Conservation (phyloP, 2,329 filamentous ascomycete species). For the Aureobasidium sp. region DNA sequence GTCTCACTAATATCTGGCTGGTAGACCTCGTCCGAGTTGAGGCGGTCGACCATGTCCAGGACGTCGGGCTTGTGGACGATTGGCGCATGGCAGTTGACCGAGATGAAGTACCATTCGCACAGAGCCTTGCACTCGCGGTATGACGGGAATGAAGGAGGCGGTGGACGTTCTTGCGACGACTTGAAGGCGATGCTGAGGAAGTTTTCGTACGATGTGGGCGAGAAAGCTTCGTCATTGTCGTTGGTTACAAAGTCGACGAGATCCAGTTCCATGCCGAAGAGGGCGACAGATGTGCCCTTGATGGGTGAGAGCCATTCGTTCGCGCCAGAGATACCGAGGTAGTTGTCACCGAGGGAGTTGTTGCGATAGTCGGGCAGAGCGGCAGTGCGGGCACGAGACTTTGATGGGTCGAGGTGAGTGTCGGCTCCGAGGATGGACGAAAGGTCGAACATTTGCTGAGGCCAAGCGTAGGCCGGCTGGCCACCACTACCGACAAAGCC, state of each 20-base stretch:
- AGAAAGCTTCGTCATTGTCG: conserved; percentile 54
- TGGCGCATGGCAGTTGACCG: conserved; percentile 63
- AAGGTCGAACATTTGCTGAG: conserved; percentile 12
- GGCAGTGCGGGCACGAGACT: conserved; percentile 6
- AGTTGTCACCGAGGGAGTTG: conserved; percentile 49
- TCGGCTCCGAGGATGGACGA: conserved; percentile 13
- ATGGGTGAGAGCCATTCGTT: conserved; percentile 62
- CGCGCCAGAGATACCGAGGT: conserved; percentile 56
- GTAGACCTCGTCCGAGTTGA: conserved; percentile 62
- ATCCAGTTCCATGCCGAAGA: conserved; percentile 73
- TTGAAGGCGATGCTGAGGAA: conserved; percentile 59
- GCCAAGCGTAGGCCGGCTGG: conserved; percentile 8
- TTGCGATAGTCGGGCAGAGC: conserved; percentile 38
- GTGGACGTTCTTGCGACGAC: conserved; percentile 45
- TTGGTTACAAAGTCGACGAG: conserved; percentile 61
- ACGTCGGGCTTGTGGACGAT: conserved; percentile 70
- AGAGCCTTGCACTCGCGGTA: conserved; percentile 59
- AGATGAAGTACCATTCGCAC: conserved; percentile 66
- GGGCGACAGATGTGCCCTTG: conserved; percentile 65
- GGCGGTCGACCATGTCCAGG: conserved; percentile 55
- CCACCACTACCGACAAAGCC: neutral
- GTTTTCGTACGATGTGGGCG: conserved; percentile 59
- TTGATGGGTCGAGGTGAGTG: conserved; percentile 5
- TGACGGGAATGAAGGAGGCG: conserved; percentile 51
- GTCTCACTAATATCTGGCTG: conserved; percentile 54